A percentile compares a stretch with the other conserved stretches of the same genome.
These are phyloP conservation scores for Apiotrichum domesticum DNA, from an alignment of 1,284 basidiomycete species.

Conservation along the genomic window DNA sequence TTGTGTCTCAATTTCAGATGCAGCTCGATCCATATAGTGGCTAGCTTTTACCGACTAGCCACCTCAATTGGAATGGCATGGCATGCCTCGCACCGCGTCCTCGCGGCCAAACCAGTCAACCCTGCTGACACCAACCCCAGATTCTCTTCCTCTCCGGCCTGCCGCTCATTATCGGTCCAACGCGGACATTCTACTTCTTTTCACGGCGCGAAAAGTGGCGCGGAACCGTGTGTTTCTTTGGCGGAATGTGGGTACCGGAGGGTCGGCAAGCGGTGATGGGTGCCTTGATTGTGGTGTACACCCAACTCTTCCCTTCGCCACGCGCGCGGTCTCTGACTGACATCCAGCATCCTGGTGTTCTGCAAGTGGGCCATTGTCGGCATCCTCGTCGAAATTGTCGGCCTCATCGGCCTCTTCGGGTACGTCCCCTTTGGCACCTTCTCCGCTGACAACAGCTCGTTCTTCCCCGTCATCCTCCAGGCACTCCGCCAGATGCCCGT, in stretches of 20 bases:
- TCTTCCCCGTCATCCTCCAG: constrained; percentile 96
- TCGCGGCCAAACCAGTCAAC: background rate
- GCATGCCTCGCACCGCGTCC: background rate
- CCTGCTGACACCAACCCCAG: constrained; percentile 48
- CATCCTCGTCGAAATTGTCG: constrained; percentile 88
- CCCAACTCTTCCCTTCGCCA: too few relatives aligned
- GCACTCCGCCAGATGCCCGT: constrained; percentile 93
- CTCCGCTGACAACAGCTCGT: constrained; percentile 61
- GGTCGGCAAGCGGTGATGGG: too few relatives aligned
- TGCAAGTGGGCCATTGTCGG: constrained; percentile 93
- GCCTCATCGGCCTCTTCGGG: constrained; percentile 97
- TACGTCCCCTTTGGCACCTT: constrained; percentile 50
- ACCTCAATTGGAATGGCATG: background rate
- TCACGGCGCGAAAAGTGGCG: constrained; percentile 91
- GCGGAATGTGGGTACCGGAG: constrained; percentile 58
- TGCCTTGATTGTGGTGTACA: too few relatives aligned
- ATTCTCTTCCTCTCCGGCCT: constrained; percentile 86
- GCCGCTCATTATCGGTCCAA: constrained; percentile 88
- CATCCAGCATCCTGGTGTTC: constrained; percentile 48
- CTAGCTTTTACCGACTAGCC: too few relatives aligned
- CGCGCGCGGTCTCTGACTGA: background rate
- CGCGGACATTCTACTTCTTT: constrained; percentile 98
- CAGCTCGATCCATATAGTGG: too few relatives aligned
- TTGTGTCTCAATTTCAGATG: too few relatives aligned
- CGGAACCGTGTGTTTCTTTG: constrained; percentile 86